Base-by-base conservation (phyloP, 176 grass and related monocot species). In the Eleusine indica region DNA sequence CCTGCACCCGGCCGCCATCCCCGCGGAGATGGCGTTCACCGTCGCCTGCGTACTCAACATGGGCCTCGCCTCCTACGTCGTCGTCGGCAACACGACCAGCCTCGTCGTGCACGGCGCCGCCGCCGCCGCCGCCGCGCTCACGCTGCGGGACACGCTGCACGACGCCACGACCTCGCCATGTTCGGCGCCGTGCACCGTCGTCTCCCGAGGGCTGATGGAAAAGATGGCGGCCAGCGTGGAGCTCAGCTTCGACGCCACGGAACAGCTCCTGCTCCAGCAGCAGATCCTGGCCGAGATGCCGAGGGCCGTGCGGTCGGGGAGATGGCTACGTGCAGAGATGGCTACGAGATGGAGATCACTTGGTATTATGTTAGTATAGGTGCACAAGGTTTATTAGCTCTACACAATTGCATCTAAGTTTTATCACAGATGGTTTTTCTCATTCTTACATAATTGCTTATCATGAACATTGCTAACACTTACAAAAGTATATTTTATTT, bases 71-170 rank as follows among this genome's bases (percentile, higher is more conserved):
- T 82, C 88, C 39, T 94, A 94, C 80, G 68, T 94, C 91, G 77
- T 94, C 75, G 77, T 94, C 75, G 88, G 91, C 75, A 90, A 90
- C 88, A 88, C 90, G 88, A 94, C 91, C 74, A 90, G 74, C 73
- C 91, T 94, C 88, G 68, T 94, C 65, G 91, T 94, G 75, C 88
- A 94, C 16, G 75, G 11, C 32, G 74, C 86, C 35, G 53, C 79
- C 25, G 25, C 25, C 25, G 25, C 25, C 25, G 25, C 25, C 42
- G 65, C 78, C 37, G 82, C 82, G 0, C 78, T 82, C 80, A 51
- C 52, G 74, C 35, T 90, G 88, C 44, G 44, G 79, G 75, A 90
- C 57, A 84, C 30, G 78, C 37, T 86, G 71, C n/a, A 73, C 2
- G 28, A 40, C 32, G 25, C 25, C 25, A 25, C 25, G 25, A 35